Percentiles rank a stretch among this genome's conserved stretches.
Evolutionary conservation across 2,329 filamentous ascomycete genomes (phyloP).

Genomic region (Sclerotinia trifoliorum): DNA sequence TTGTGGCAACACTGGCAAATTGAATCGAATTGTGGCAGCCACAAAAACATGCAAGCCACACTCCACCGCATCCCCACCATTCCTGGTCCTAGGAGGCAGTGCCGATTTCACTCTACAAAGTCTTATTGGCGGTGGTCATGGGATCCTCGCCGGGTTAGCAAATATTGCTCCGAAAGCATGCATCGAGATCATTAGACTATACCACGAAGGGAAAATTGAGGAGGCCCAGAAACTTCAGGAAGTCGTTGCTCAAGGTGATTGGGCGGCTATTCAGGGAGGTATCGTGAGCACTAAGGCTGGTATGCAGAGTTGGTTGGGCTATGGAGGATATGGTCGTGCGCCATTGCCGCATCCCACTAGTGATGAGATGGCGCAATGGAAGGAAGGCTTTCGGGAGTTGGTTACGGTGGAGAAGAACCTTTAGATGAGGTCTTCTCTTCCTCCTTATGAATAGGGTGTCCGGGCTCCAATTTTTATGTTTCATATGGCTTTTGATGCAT

Average conservation of each 20-base stretch:
- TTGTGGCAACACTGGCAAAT: constrained; percentile 72
- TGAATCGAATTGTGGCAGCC: constrained; percentile 55
- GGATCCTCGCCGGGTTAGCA: constrained; percentile 68
- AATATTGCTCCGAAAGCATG: constrained; percentile 69
- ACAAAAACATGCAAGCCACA: constrained; percentile 53
- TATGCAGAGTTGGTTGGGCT: constrained; percentile 60
- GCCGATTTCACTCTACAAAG: constrained; percentile 74
- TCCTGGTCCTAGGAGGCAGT: constrained; percentile 70
- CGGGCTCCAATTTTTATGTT: not conserved
- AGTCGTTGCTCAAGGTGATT: constrained; percentile 64
- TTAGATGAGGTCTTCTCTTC: constrained; percentile 14
- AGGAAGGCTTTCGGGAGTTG: constrained; percentile 55
- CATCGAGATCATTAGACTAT: constrained; percentile 59
- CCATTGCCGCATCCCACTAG: constrained; percentile 52
- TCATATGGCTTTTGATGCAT: not conserved
- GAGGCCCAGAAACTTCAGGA: constrained; percentile 64
- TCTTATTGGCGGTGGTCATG: constrained; percentile 66
- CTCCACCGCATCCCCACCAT: constrained; percentile 43
- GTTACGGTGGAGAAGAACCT: constrained; percentile 46
- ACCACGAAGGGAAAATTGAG: constrained; percentile 55
- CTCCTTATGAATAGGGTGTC: not conserved
- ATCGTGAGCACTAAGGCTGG: constrained; percentile 68
- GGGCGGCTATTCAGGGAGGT: constrained; percentile 66
- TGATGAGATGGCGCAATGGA: constrained; percentile 52
- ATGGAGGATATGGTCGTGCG: constrained; percentile 54